Conservation (phyloP, 306 rosid genomes). For the Vigna reflexopilosa region DNA sequence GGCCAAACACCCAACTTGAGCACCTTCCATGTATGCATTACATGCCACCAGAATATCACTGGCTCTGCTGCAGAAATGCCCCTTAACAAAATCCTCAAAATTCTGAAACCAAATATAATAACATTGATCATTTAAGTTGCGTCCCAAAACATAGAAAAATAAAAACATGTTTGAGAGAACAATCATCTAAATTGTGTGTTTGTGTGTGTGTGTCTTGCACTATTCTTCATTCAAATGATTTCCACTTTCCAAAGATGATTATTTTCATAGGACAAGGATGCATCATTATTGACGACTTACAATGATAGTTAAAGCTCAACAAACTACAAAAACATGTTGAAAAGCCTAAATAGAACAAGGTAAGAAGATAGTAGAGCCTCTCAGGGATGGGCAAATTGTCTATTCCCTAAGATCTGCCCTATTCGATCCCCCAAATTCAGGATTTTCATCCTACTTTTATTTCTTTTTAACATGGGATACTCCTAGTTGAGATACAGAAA, state of each 20-base stretch:
- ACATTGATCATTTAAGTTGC: constrained; percentile 21
- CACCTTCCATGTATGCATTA: constrained; percentile 81
- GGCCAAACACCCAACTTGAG: constrained; percentile 83
- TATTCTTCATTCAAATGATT: constrained; percentile 11
- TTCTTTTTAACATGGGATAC: no score
- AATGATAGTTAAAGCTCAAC: neutral
- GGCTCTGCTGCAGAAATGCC: constrained; percentile 78
- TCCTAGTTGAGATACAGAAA: neutral
- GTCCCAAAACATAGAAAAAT: neutral
- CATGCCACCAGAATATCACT: constrained; percentile 78
- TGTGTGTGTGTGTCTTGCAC: constrained; percentile 6
- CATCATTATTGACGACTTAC: neutral
- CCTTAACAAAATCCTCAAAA: constrained; percentile 79
- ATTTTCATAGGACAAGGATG: neutral
- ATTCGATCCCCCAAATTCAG: neutral
- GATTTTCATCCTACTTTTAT: neutral
- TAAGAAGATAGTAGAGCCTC: constrained; percentile 1
- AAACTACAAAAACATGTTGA: neutral
- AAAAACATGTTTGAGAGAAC: neutral
- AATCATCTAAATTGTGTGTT: neutral
- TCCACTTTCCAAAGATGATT: neutral
- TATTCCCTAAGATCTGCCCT: neutral
- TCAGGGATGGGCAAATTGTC: neutral
- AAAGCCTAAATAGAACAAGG: neutral
- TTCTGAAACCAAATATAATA: constrained; percentile 56